Evolutionary conservation across 495 filamentous ascomycete species (phyloP), one percentile per base, ranked within the genome.

Genomic region (Penicillium dipodomyicola): DNA sequence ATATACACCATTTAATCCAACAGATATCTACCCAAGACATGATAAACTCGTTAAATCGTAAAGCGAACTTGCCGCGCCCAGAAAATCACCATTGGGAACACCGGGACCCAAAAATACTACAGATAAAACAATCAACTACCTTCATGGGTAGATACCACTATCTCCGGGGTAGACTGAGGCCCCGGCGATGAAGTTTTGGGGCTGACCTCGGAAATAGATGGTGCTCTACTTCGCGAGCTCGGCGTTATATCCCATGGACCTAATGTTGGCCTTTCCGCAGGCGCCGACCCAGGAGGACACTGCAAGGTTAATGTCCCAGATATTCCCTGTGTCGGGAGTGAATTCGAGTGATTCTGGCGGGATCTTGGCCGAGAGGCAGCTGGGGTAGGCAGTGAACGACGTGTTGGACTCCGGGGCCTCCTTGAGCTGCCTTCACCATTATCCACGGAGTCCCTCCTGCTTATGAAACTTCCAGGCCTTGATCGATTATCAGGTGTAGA

Each of bases 401-500:
- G 30, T 6, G 45, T 17, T 10, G 49, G 45, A 32, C 41, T 53
- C 27, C 30, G 14, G 2, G 54, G 29, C 5, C 27, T 53, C 8
- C 46, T 30, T 1, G 62, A 65, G 20, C 39, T 61, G 5, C 65
- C 59, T 52, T 67, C 59, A 10, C 62, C 62, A 56, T 65, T 58
- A 37, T 61, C 56, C n/a, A 40, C 12, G 14, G 63, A 59, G 0
- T 42, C 23, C 4, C 46, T 48, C 23, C 54, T 58, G 11, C 53
- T 54, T 22, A 56, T 35, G 27, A 67, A 61, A 25, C 68, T 72
- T 11, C 52, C 45, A 17, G 63, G 61, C 58, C 62, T 60, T 15
- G 70, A 70, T n/a, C 35, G 54, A 46, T 40, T 49, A 20, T 20
- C 61, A 32, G 49, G 63, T 41, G 47, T 63, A 37, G 63, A 72